Evolutionary conservation across 352 stramenopile genomes (phyloP).

Genomic region (Phytophthora palmivora): DNA sequence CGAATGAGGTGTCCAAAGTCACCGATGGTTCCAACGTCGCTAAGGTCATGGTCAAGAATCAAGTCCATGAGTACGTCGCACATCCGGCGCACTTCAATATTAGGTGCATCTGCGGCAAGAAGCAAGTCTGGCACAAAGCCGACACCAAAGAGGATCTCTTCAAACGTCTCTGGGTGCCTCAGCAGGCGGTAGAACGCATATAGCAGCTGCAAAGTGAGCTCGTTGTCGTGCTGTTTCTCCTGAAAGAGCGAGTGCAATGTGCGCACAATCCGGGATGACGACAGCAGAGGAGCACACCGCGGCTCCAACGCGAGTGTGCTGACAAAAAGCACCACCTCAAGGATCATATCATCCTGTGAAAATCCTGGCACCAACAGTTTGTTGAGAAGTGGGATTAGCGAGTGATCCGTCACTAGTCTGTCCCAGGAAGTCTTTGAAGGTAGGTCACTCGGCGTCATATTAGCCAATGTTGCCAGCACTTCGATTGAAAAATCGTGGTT

Average conservation of each 20-base stretch:
- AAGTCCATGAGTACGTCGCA: constrained; percentile 89
- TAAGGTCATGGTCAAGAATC: constrained; percentile 83
- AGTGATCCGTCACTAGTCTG: constrained; percentile 88
- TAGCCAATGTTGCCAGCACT: constrained; percentile 92
- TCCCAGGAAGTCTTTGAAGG: constrained; percentile 90
- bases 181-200: constrained; percentile 86
- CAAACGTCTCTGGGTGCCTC: constrained; percentile 76
- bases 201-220: constrained; percentile 84
- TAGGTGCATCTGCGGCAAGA: constrained; percentile 73
- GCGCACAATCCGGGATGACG: constrained; percentile 73
- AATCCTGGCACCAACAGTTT: constrained; percentile 94
- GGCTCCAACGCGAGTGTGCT: constrained; percentile 80
- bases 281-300: constrained; percentile 83
- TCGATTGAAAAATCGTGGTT: constrained; percentile 95
- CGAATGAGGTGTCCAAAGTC: constrained; percentile 85
- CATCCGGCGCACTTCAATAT: constrained; percentile 88
- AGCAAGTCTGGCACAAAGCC: constrained; percentile 82
- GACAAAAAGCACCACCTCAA: constrained; percentile 92
- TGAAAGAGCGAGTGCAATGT: constrained; percentile 86
- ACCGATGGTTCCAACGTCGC: constrained; percentile 56
- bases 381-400: constrained; percentile 88
- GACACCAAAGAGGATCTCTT: constrained; percentile 79
- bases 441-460: constrained; percentile 93
- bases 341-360: constrained; percentile 92
- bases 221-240: constrained; percentile 88